Conservation (phyloP, 768 basidiomycete genomes). For the Naganishia onofrii region DNA sequence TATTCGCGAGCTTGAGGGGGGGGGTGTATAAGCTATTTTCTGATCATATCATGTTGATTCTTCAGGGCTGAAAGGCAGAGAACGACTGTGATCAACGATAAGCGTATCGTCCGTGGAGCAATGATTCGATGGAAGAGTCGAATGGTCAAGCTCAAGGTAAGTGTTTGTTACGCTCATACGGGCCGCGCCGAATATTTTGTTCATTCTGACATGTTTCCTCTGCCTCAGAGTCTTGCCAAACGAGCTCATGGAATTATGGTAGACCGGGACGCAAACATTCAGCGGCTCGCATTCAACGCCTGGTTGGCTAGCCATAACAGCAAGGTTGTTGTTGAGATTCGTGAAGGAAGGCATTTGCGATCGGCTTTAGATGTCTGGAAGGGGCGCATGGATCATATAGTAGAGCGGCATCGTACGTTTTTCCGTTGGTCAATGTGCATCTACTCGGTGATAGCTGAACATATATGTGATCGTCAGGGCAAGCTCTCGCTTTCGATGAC, state of each 20-base stretch:
- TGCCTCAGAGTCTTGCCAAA: conserved; percentile 14
- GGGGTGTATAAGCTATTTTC: neutral
- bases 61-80: conserved; percentile 3
- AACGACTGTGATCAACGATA: neutral
- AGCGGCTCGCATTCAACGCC: conserved; percentile 22
- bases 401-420: conserved; percentile 17
- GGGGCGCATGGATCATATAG: conserved; percentile 10
- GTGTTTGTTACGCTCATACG: neutral
- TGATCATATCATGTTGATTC: neutral
- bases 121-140: conserved; percentile 11
- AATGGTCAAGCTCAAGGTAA: conserved; percentile 11
- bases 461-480: neutral
- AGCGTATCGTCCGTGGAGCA: neutral
- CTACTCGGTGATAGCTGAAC: neutral
- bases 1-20: neutral
- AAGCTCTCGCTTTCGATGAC: conserved; percentile 21
- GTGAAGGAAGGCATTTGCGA: conserved; percentile 12
- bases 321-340: conserved; percentile 10
- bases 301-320: conserved; percentile 20
- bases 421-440: neutral
- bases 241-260: conserved; percentile 19
- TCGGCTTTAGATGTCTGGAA: conserved; percentile 21
- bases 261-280: conserved; percentile 13
- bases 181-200: neutral
- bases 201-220: neutral